These are phyloP conservation scores for Starmerella bombicola DNA, from an alignment of 805 yeast species.

Conservation along the genomic window DNA sequence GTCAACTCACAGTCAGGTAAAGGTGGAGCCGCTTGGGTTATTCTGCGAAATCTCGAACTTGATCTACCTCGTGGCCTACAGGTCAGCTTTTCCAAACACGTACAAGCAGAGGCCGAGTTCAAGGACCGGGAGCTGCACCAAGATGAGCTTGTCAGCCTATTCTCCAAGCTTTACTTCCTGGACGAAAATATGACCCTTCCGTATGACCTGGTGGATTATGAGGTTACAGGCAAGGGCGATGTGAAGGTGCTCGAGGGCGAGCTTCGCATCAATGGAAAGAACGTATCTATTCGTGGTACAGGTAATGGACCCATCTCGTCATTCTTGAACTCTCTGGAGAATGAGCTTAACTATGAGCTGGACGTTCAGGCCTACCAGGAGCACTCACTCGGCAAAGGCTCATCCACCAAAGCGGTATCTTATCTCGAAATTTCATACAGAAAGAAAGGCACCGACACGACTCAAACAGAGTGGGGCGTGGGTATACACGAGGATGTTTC, in stretches of 20 bases:
- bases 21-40: slow-evolving; percentile 85
- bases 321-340: slow-evolving; percentile 48
- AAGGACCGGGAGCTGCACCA: slow-evolving; percentile 60
- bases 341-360: slow-evolving; percentile 37
- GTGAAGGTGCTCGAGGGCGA: slow-evolving; percentile 20
- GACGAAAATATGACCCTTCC: slow-evolving; percentile 31
- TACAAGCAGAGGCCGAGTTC: slow-evolving; percentile 56
- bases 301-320: slow-evolving; percentile 83
- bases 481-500: slow-evolving; percentile 86
- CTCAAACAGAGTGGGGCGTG: slow-evolving; percentile 63
- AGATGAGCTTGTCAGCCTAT: slow-evolving; percentile 51
- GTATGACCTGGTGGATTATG: slow-evolving; percentile 34
- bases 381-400: slow-evolving; percentile 66
- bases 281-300: slow-evolving; percentile 37
- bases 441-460: slow-evolving; percentile 25
- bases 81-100: slow-evolving; percentile 58
- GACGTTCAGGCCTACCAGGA: slow-evolving; percentile 63
- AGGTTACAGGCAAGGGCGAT: slow-evolving; percentile 38
- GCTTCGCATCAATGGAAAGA: slow-evolving; percentile 33
- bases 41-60: slow-evolving; percentile 58
- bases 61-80: slow-evolving; percentile 75
- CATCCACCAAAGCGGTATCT: slow-evolving; percentile 64
- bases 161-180: slow-evolving; percentile 46
- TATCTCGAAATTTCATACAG: slow-evolving; percentile 50
- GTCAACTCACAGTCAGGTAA: slow-evolving; percentile 82